Evolutionary conservation across 1,284 basidiomycete species (phyloP).

Genomic region (Moniliella sp.): DNA sequence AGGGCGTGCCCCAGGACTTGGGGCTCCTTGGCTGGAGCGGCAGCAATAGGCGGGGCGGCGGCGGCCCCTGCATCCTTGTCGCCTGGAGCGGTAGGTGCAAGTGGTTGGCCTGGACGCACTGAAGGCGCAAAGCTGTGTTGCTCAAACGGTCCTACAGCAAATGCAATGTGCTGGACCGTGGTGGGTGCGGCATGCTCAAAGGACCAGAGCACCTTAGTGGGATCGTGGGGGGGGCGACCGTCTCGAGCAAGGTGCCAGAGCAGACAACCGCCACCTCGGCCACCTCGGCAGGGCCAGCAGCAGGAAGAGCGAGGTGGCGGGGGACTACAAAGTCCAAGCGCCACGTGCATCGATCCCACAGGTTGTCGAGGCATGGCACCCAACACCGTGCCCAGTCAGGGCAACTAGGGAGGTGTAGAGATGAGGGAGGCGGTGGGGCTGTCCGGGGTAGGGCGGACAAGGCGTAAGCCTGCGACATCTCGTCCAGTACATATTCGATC

Average conservation of each 20-base stretch:
- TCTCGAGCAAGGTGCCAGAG: constrained; percentile 50
- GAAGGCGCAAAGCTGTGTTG: constrained; percentile 3
- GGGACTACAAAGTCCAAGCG: constrained; percentile 91
- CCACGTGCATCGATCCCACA: constrained; percentile 96
- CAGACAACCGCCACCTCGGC: constrained; percentile 53
- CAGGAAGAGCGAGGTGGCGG: constrained; percentile 36
- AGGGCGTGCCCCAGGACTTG: constrained; percentile 78
- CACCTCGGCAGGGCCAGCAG: constrained; percentile 23
- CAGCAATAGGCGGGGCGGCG: constrained; percentile 3
- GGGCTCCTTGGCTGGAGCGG: constrained; percentile 36
- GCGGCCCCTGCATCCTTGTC: too few relatives aligned
- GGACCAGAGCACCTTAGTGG: constrained; percentile 79
- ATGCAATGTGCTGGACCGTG: constrained; percentile 81
- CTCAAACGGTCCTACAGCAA: constrained; percentile 73
- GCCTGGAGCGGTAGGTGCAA: neutral
- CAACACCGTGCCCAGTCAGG: constrained; percentile 79
- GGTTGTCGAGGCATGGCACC: constrained; percentile 83
- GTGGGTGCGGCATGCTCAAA: constrained; percentile 71
- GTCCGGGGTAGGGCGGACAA: constrained; percentile 55
- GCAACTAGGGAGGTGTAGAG: constrained; percentile 71
- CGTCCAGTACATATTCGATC: constrained; percentile 56
- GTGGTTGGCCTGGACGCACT: constrained; percentile 1
- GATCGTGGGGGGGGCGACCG: constrained; percentile 64
- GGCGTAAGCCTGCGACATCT: constrained; percentile 70
- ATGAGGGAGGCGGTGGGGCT: constrained; percentile 62